Percentiles rank a stretch among this genome's conserved stretches.
Conservation (phyloP, 2,329 filamentous ascomycete genomes). For the Zarea fungicola region DNA sequence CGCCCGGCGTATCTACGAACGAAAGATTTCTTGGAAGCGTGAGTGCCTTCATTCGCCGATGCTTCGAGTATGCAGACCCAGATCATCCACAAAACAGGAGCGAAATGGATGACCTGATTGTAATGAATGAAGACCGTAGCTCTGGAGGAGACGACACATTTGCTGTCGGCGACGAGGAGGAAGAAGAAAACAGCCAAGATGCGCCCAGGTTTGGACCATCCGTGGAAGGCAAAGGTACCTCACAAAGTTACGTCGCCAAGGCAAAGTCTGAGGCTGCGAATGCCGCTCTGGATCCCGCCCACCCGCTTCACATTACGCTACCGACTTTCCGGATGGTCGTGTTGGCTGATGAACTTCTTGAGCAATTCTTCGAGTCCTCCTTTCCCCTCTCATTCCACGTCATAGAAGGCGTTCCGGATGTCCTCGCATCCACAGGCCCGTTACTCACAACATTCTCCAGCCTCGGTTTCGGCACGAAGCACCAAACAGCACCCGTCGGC, state of each 20-base stretch:
- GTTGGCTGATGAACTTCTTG: slow-evolving; percentile 87
- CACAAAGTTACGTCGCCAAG: slow-evolving; percentile 30
- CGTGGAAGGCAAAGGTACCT: slow-evolving; percentile 29
- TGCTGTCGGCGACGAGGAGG: slow-evolving; percentile 69
- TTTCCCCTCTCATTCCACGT: slow-evolving; percentile 92
- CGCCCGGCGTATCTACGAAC: slow-evolving; percentile 60
- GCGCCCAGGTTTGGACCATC: slow-evolving; percentile 29
- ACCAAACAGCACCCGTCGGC: slow-evolving; percentile 32
- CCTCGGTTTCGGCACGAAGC: slow-evolving; percentile 50
- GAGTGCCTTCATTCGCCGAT: slow-evolving; percentile 90
- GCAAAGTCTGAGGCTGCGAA: slow-evolving; percentile 76
- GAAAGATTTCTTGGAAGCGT: slow-evolving; percentile 90
- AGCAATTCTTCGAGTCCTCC: slow-evolving; percentile 95
- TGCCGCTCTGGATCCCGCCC: slow-evolving; percentile 82
- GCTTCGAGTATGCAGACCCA: slow-evolving; percentile 97
- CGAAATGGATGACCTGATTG: slow-evolving; percentile 23
- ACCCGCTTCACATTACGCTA: slow-evolving; percentile 90
- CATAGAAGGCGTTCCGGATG: slow-evolving; percentile 53
- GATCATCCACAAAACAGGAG: slow-evolving; percentile 64
- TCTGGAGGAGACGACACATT: slow-evolving; percentile 49
- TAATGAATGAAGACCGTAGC: slow-evolving; percentile 23
- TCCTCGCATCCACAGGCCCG: slow-evolving; percentile 36
- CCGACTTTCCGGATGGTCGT: slow-evolving; percentile 99
- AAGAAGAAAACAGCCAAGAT: slow-evolving; percentile 50
- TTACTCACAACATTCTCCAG: slow-evolving; percentile 83